Evolutionary conservation across 2,329 filamentous ascomycete genomes (phyloP), one percentile per base, ranked within the genome.

Genomic region (Botrytis pseudocinerea): DNA sequence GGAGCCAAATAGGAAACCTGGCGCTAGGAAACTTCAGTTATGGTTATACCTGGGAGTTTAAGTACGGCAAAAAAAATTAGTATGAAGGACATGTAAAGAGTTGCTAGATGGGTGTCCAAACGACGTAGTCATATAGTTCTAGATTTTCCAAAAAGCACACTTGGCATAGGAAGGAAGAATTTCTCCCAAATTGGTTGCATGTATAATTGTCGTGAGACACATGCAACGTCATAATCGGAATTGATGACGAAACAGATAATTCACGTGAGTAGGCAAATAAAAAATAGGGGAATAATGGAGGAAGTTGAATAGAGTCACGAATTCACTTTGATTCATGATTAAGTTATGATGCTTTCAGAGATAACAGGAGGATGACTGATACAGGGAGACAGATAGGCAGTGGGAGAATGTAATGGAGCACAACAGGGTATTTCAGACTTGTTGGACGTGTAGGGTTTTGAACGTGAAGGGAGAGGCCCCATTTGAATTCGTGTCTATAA

Each of bases 401-500:
- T 16, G 35, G 4, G n/a, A 44, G 35, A 12, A 59, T 28, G 25
- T 1, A 7, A 59, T 22, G n/a, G 2, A 57, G 20, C 38, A 57
- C 22, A 32, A 16, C 8, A 68, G 18, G 48, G 10, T 20, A 42
- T 25, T 1, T 42, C 3, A 35, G 18, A 42, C 10, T 25, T 18
- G 28, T 25, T 57, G 8, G 28, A 28, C 40, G n/a, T 25, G 38
- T 68, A 42, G 38, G 46, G 28, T 57, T 44, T 68, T 59, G 48
- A 42, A 69, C 16, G 38, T 42, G 48, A n/a, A 57, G 51, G 46
- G 51, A 25, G 18, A 35, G n/a, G 28, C 65, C 51, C 35, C n/a
- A 25, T 68, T 42, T 57, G n/a, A 16, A 57, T 69, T 69, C 38
- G 65, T 22, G 51, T 57, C 51, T 69, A 57, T 44, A 22, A 44